Evolutionary conservation across 169 alveolate genomes (phyloP).

Genomic region (Eimeria zaria): DNA sequence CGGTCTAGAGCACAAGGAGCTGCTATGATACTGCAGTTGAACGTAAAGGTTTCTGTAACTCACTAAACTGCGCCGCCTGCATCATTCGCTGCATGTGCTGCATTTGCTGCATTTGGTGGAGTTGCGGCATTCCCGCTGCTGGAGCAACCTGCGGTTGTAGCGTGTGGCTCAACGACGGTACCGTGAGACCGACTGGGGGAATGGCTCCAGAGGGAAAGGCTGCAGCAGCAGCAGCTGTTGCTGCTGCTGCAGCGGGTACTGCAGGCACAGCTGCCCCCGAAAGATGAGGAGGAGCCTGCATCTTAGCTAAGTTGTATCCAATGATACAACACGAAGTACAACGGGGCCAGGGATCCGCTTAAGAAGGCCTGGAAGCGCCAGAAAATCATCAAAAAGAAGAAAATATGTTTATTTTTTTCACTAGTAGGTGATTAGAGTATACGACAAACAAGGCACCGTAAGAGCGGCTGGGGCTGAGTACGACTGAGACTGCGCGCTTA

Average conservation of each 20-base stretch:
- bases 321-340: neutral
- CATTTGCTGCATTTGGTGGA: slow-evolving; percentile 67
- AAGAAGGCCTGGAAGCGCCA: neutral
- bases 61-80: slow-evolving; percentile 66
- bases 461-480: slow-evolving; percentile 3
- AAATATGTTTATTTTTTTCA: neutral
- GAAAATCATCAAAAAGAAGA: neutral
- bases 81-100: slow-evolving; percentile 69
- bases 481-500: neutral
- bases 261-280: slow-evolving; percentile 44
- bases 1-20: neutral
- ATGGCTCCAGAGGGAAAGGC: neutral
- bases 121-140: slow-evolving; percentile 61
- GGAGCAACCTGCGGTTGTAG: slow-evolving; percentile 24
- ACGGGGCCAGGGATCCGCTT: neutral
- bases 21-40: neutral
- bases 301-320: neutral
- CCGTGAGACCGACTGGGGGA: slow-evolving; percentile 13
- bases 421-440: neutral
- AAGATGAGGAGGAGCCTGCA: slow-evolving; percentile 70
- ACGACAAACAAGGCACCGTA: neutral
- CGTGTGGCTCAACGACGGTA: neutral
- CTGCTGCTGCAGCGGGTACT: slow-evolving; percentile 21
- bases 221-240: slow-evolving; percentile 48
- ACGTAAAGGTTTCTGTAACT: neutral